Base-by-base conservation (phyloP, 177 flowering plant species). In the Telopea speciosissima region DNA sequence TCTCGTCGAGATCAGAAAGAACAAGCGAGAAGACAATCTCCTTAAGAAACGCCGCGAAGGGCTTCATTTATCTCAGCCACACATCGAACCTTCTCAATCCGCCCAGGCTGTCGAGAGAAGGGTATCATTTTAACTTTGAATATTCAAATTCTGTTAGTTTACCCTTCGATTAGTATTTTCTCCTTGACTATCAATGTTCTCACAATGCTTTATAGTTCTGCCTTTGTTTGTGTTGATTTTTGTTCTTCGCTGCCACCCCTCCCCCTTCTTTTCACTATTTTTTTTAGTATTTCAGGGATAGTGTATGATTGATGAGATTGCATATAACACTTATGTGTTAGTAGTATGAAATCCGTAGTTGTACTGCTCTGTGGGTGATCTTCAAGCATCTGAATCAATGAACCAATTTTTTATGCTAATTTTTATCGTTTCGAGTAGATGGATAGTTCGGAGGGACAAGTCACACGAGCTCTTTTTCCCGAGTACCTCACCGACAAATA, bases 1-100 rank as follows among this genome's bases (percentile, higher is more conserved):
- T 78, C 70, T 90, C 62, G 86, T 87, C 9, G 92, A 90, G 89
- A 90, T 90, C 86, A 83, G 95, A 78, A 90, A 90, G 85, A 90
- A 70, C 73, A 88, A 87, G 75, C 73, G 92, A 6, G 95, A 90
- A 72, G 92, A 90, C 58, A 88, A 73, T 79, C 81, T 90, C 8
- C 79, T 80, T 9, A 90, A 88, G 86, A 90, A 90, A 79, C 72
- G 90, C 3, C 77, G 90, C 21, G 89, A 90, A 63, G 92, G 90
- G 2, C 42, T 74, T 66, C 73, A 72, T 40, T 85, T 66, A 21
- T 67, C 84, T 23, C 85, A 82, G 77, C 81, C 62, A 5, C 72
- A 72, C 10, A 66, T 68, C 65, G 84, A 80, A 73, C 76, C 74
- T 62, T 42, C 83, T 24, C 84, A 79, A 44, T 67, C 73, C 31